Conservation (phyloP, 495 filamentous ascomycete species). For the Neurospora intermedia region DNA sequence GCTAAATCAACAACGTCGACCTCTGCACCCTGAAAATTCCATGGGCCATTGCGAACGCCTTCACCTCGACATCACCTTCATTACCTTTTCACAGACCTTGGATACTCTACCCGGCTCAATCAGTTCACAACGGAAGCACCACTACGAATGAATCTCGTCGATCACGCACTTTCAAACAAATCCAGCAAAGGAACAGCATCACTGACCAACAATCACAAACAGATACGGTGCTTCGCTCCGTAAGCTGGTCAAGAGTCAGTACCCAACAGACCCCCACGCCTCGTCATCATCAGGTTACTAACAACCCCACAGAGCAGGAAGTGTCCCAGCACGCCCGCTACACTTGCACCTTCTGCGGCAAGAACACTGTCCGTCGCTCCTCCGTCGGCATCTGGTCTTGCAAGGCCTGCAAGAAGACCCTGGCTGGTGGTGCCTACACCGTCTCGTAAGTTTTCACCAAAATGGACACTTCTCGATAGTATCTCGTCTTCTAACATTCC, state of each 20-base stretch:
- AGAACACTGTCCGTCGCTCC: slow-evolving; percentile 83
- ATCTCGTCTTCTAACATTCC: slow-evolving; percentile 15
- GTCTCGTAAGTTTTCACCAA: slow-evolving; percentile 65
- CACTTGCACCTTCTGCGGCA: slow-evolving; percentile 91
- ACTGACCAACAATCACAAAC: slow-evolving; percentile 4
- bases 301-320: slow-evolving; percentile 62
- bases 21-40: not conserved
- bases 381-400: slow-evolving; percentile 96
- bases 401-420: slow-evolving; percentile 83
- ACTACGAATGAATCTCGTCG: not conserved
- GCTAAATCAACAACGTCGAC: not conserved
- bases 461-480: not conserved
- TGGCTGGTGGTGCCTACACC: slow-evolving; percentile 93
- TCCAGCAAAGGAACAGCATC: not conserved
- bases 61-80: not conserved
- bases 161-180: not conserved
- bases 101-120: not conserved
- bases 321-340: slow-evolving; percentile 92
- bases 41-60: not conserved
- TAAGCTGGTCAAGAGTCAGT: slow-evolving; percentile 87
- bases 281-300: not conserved
- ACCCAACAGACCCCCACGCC: not conserved
- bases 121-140: not conserved
- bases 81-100: not conserved
- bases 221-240: slow-evolving; percentile 98